These are phyloP conservation scores for Artemisia argyi DNA, from an alignment of 129 eudicot genomes.

Conservation along the genomic window DNA sequence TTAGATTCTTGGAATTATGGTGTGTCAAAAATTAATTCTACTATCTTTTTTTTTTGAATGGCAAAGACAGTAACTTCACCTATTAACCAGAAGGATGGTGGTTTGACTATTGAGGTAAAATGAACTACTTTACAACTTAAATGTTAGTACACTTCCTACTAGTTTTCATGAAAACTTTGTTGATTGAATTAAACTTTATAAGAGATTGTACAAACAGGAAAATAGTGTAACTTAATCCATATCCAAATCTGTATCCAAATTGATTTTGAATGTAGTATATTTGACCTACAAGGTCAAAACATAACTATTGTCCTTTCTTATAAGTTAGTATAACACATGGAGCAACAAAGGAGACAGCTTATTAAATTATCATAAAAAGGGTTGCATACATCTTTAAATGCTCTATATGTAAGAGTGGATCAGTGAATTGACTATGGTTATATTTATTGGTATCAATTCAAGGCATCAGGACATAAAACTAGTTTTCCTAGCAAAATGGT, in stretches of 20 bases:
- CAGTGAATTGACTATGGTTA: too few species aligned
- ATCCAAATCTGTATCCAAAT: background rate
- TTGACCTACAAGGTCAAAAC: background rate
- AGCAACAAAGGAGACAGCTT: constrained; percentile 10
- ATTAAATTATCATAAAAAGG: background rate
- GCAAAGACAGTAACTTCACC: too few species aligned
- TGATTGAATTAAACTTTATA: background rate
- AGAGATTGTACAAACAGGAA: constrained; percentile 3
- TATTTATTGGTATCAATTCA: too few species aligned
- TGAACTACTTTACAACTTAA: background rate
- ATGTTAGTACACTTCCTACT: background rate
- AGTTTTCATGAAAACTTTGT: background rate
- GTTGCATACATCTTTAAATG: background rate
- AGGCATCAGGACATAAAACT: too few species aligned
- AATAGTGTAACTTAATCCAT: background rate
- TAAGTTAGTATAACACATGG: background rate
- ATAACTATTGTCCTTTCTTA: constrained; percentile 1
- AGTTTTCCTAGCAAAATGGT: too few species aligned
- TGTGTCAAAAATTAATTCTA: background rate
- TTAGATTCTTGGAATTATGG: background rate
- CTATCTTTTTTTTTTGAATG: too few species aligned
- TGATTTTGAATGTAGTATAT: background rate
- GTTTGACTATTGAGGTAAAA: constrained; percentile 1
- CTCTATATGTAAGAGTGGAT: too few species aligned
- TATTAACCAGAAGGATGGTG: background rate